These are phyloP conservation scores for Mortierella antarctica DNA, from an alignment of 192 early-diverging fungal genomes.

Conservation along the genomic window DNA sequence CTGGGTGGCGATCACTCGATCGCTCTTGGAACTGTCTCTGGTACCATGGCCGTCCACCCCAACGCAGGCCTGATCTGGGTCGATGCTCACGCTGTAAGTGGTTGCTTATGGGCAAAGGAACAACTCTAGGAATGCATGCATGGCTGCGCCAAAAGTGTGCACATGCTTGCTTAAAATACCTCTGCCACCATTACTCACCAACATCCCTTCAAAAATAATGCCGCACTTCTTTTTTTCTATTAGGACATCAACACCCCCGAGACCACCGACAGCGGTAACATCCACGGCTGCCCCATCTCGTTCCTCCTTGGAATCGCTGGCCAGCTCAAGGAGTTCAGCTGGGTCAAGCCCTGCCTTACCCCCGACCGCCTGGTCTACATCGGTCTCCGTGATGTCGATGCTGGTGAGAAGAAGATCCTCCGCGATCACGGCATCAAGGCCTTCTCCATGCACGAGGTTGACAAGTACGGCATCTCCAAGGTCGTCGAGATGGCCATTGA, in stretches of 20 bases:
- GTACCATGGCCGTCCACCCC: slow-evolving; percentile 77
- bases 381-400: slow-evolving; percentile 95
- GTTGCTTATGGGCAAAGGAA: too few species aligned
- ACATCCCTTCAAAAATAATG: background rate
- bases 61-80: slow-evolving; percentile 94
- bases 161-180: too few species aligned
- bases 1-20: slow-evolving; percentile 97
- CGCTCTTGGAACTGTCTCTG: slow-evolving; percentile 90
- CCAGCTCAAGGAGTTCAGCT: slow-evolving; percentile 73
- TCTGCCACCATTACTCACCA: background rate
- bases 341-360: slow-evolving; percentile 83
- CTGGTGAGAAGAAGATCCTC: slow-evolving; percentile 87
- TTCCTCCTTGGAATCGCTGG: slow-evolving; percentile 87
- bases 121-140: too few species aligned
- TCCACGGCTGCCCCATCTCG: slow-evolving; percentile 95
- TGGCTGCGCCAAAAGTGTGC: too few species aligned
- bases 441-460: slow-evolving; percentile 97
- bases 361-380: slow-evolving; percentile 91
- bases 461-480: slow-evolving; percentile 91
- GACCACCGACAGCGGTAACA: slow-evolving; percentile 88
- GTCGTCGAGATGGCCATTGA: slow-evolving; percentile 94
- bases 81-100: slow-evolving; percentile 89
- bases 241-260: slow-evolving; percentile 94
- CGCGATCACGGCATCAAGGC: slow-evolving; percentile 88
- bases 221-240: background rate